These are phyloP conservation scores for Bisporella sp. DNA, from an alignment of 2,329 filamentous ascomycete species.

Conservation along the genomic window DNA sequence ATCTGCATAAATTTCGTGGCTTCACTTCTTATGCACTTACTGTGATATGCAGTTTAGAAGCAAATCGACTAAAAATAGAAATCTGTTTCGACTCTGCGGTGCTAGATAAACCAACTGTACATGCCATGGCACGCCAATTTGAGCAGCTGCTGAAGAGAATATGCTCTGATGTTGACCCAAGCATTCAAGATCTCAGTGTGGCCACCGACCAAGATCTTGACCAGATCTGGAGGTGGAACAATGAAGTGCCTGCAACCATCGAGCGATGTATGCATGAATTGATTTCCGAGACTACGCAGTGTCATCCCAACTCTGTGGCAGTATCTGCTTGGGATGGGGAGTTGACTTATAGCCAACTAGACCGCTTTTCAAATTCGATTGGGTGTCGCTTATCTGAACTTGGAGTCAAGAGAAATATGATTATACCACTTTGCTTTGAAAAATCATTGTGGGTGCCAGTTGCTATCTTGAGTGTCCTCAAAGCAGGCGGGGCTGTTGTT, in stretches of 20 bases:
- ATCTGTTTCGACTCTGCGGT: neutral
- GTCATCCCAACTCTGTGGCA: neutral
- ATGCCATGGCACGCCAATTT: too few relatives aligned
- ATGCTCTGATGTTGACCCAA: neutral
- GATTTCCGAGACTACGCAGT: neutral
- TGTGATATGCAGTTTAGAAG: neutral
- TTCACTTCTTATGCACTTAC: neutral
- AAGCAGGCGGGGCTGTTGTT: constrained; percentile 23
- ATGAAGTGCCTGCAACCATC: neutral
- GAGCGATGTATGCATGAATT: constrained; percentile 5
- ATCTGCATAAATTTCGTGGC: too few relatives aligned
- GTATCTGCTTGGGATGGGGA: constrained; percentile 18
- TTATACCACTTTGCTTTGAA: constrained; percentile 15
- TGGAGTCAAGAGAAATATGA: neutral
- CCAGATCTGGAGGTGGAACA: neutral
- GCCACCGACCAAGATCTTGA: neutral
- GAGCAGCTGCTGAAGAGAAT: too few relatives aligned
- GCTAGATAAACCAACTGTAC: too few relatives aligned
- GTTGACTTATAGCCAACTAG: constrained; percentile 18
- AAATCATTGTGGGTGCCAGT: constrained; percentile 22
- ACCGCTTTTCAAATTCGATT: constrained; percentile 12
- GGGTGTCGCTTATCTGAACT: constrained; percentile 10
- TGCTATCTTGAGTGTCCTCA: constrained; percentile 21
- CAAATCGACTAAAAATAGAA: neutral
- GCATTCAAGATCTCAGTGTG: neutral